These are phyloP conservation scores for Aspergillus neoniger DNA, from an alignment of 2,329 filamentous ascomycete genomes.

Conservation along the genomic window DNA sequence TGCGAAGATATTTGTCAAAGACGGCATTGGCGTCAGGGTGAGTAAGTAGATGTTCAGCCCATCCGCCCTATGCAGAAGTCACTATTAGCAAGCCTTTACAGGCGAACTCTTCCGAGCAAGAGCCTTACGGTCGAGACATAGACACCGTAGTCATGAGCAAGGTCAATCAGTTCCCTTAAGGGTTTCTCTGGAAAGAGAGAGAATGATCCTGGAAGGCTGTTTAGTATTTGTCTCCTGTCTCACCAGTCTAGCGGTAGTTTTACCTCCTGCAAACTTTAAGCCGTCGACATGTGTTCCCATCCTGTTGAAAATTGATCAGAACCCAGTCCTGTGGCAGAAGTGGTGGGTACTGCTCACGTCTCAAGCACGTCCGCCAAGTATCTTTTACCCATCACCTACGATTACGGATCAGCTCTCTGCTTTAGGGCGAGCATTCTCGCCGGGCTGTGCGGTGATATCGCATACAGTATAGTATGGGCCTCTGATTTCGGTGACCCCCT, in stretches of 20 bases:
- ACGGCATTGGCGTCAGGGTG: slow-evolving; percentile 48
- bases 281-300: slow-evolving; percentile 59
- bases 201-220: slow-evolving; percentile 46
- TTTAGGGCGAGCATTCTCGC: background rate
- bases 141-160: slow-evolving; percentile 52
- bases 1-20: slow-evolving; percentile 55
- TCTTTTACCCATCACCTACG: slow-evolving; percentile 52
- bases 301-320: slow-evolving; percentile 28
- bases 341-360: slow-evolving; percentile 41
- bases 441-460: background rate
- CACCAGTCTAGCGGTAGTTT: background rate
- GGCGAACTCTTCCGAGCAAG: background rate
- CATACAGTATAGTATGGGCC: slow-evolving; percentile 57
- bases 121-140: slow-evolving; percentile 54
- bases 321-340: background rate
- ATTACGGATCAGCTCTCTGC: background rate
- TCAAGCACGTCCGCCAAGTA: slow-evolving; percentile 57
- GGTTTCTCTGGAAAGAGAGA: slow-evolving; percentile 51
- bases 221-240: background rate
- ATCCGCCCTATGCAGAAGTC: slow-evolving; percentile 47
- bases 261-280: slow-evolving; percentile 56
- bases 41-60: slow-evolving; percentile 56
- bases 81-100: background rate
- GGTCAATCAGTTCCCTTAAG: slow-evolving; percentile 51
- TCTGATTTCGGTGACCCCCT: slow-evolving; percentile 57